phyloP scores from a whole-genome alignment of 129 eudicot genomes.

The Ambrosia artemisiifolia region DNA sequence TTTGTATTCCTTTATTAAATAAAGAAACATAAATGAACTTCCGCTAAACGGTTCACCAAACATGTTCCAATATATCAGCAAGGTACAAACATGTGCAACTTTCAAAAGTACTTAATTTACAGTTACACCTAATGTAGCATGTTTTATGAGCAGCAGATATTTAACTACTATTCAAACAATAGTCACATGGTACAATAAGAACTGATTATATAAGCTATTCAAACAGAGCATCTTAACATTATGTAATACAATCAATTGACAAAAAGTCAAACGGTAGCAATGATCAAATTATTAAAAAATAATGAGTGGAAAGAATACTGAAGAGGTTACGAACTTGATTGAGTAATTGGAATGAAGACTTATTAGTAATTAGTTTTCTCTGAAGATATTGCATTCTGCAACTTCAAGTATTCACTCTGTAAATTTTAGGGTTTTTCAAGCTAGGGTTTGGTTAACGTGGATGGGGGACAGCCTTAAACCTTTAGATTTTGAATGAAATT shows the following conservation, averaged over 20 bases:
- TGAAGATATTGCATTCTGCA: slow-evolving; percentile 47
- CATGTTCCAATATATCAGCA: no score
- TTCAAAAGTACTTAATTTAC: neutral
- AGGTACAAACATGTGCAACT: no score
- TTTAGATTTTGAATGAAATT: no score
- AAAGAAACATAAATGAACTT: no score
- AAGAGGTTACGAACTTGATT: slow-evolving; percentile 45
- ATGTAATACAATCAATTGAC: neutral
- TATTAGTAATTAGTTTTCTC: slow-evolving; percentile 32
- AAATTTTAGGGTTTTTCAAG: no score
- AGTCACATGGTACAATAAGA: no score
- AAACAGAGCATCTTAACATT: neutral
- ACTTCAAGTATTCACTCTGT: neutral
- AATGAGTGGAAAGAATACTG: neutral
- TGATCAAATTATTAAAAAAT: neutral
- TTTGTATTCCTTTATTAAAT: no score
- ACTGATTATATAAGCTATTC: no score
- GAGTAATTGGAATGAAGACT: slow-evolving; percentile 31
- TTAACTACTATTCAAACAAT: no score
- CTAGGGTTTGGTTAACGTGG: no score
- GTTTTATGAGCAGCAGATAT: neutral
- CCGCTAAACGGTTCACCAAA: no score
- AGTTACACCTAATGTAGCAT: neutral
- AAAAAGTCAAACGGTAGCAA: neutral
- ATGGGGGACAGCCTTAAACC: no score